Base-by-base conservation (phyloP, 352 stramenopile genomes). In the Globisporangium cederbergense region DNA sequence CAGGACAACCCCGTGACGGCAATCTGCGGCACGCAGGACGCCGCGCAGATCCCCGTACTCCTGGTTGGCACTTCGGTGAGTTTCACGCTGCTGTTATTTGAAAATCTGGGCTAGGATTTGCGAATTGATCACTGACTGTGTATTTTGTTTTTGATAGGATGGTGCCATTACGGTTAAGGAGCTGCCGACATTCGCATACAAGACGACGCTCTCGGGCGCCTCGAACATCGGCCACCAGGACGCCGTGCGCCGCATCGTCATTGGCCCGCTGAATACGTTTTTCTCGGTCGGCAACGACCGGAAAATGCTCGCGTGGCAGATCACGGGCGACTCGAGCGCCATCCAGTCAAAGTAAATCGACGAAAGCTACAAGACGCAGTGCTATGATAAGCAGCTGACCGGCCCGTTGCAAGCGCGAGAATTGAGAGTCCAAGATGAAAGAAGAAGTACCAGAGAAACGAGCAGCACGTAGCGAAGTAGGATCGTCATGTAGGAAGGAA, bases 281-380 rank as follows among this genome's bases (percentile, higher is more conserved):
- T 95, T 95, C 70, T 87, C 79, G 18, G 75, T 84, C 40, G 77
- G 81, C 61, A 92, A 89, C 59, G 86, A 95, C 67, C 72, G 80
- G 43, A 88, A 88, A 62, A 92, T 92, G 82, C 78, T 95, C 71
- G 86, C 86, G 43, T 95, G 86, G 86, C 86, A 95, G 69, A 85
- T 95, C 74, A 93, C 79, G 45, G 86, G 86, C 58, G 85, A 95
- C 51, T 79, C 74, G 4, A 76, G 70, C 32, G 76, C 81, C 46
- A 83, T 95, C 58, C 79, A 88, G 72, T 61, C 77, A 68, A 90
- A 82, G 71, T 86, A 75, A 71, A 25, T 25, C 14, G 47, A 32
- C 43, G 11, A 18, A n/a, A 36, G 11, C 3, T 16, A 16, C 25
- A 14, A 22, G 28, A n/a, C 3, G 40, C 40, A 4, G 38, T 16